Evolutionary conservation across 306 rosid species (phyloP).

Genomic region (Hippophae tibetana): DNA sequence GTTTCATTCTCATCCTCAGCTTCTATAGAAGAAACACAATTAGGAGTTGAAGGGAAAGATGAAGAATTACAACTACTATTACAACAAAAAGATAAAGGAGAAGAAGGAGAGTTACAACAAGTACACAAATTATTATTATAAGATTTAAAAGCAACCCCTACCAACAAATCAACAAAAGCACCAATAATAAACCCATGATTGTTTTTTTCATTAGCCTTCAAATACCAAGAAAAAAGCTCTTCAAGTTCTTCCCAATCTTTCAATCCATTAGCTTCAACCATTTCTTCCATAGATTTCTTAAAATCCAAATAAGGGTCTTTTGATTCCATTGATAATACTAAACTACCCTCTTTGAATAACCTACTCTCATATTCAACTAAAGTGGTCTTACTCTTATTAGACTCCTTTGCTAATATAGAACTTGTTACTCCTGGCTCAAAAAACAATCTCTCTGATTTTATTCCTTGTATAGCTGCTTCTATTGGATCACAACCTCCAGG

Average conservation of each 20-base stretch:
- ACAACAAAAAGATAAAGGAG: conserved; percentile 33
- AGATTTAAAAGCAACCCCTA: conserved; percentile 28
- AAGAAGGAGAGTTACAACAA: conserved; percentile 13
- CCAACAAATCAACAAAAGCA: conserved; percentile 71
- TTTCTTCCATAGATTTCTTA: conserved; percentile 69
- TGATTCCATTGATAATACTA: conserved; percentile 44
- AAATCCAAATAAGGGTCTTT: conserved; percentile 57
- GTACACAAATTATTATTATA: not conserved
- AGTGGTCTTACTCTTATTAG: conserved; percentile 1
- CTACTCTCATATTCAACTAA: not conserved
- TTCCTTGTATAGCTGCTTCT: conserved; percentile 42
- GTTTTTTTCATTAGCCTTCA: conserved; percentile 38
- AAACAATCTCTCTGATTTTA: conserved; percentile 56
- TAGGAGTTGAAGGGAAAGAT: conserved; percentile 32
- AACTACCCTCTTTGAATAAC: conserved; percentile 38
- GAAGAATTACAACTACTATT: conserved; percentile 12
- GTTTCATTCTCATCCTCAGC: conserved; percentile 23
- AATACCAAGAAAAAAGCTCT: conserved; percentile 56
- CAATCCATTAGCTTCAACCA: conserved; percentile 57
- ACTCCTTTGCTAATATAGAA: conserved; percentile 30
- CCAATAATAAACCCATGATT: conserved; percentile 44
- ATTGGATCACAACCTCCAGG: conserved; percentile 21
- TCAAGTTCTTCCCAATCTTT: conserved; percentile 63
- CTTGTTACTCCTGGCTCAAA: conserved; percentile 52
- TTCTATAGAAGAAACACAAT: conserved; percentile 31